Conservation (phyloP, 23 red algal genomes). For the Pyropia yezoensis region DNA sequence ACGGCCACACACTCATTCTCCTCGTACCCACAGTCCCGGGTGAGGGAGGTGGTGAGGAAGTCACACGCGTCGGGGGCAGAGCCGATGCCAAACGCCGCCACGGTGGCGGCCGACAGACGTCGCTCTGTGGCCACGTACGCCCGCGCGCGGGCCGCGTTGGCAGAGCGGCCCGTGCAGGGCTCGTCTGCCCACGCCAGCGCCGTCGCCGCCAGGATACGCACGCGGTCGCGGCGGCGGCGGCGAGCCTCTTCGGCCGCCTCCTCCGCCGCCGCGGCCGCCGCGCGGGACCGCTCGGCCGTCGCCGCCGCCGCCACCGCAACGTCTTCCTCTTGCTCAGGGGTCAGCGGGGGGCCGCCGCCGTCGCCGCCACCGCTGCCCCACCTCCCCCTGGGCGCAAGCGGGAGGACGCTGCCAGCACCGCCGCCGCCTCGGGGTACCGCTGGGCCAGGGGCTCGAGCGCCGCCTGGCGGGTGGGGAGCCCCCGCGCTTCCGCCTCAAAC, state of each 20-base stretch:
- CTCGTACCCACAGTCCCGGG: slow-evolving; percentile 9
- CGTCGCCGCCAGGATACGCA: background rate
- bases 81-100: slow-evolving; percentile 39
- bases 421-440: slow-evolving; percentile 17
- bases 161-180: background rate
- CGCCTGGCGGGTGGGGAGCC: slow-evolving; percentile 22
- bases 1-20: slow-evolving; percentile 32
- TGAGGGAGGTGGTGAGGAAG: slow-evolving; percentile 6
- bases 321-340: slow-evolving; percentile 11
- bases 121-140: slow-evolving; percentile 7
- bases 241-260: background rate
- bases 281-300: background rate
- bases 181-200: background rate
- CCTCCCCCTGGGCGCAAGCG: background rate
- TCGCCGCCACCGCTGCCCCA: no score
- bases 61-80: slow-evolving; percentile 17
- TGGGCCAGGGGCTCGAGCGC: slow-evolving; percentile 37
- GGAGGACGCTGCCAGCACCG: slow-evolving; percentile 3
- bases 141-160: background rate
- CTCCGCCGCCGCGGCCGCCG: background rate
- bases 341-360: no score
- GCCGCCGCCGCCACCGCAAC: slow-evolving; percentile 2
- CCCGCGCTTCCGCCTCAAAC: slow-evolving; percentile 29
- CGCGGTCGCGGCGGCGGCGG: background rate
- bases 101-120: slow-evolving; percentile 2